A percentile compares a stretch with the other conserved stretches of the same genome.
These are phyloP conservation scores for Gossypium thurberi DNA, from an alignment of 345 rosid species.

Conservation along the genomic window DNA sequence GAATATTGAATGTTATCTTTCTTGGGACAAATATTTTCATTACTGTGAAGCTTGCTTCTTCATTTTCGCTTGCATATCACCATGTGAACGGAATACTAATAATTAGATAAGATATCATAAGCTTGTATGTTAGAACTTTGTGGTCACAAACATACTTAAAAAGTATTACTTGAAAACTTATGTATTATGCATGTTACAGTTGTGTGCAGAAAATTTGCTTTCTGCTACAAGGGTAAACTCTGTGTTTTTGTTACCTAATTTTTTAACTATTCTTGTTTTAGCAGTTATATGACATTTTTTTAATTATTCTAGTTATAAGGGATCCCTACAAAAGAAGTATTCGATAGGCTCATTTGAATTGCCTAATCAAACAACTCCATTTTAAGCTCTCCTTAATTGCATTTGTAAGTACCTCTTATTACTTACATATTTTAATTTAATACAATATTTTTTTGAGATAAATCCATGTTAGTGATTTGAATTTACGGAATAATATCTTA, in stretches of 20 bases:
- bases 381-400: too few species aligned
- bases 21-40: not conserved
- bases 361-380: too few species aligned
- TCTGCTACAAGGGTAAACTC: not conserved
- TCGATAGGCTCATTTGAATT: too few species aligned
- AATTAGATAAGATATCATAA: not conserved
- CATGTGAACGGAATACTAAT: not conserved
- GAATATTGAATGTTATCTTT: not conserved
- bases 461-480: too few species aligned
- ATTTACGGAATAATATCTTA: too few species aligned
- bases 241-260: not conserved
- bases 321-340: too few species aligned
- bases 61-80: not conserved
- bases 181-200: not conserved
- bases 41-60: not conserved
- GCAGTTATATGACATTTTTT: not conserved
- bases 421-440: too few species aligned
- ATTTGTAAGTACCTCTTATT: too few species aligned
- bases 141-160: not conserved
- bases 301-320: too few species aligned
- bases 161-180: not conserved
- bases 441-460: too few species aligned
- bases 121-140: not conserved
- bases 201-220: not conserved
- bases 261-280: not conserved